Evolutionary conservation across 192 early-diverging fungal genomes (phyloP), one percentile per base, ranked within the genome.

Genomic region (Rhizophagus clarus): DNA sequence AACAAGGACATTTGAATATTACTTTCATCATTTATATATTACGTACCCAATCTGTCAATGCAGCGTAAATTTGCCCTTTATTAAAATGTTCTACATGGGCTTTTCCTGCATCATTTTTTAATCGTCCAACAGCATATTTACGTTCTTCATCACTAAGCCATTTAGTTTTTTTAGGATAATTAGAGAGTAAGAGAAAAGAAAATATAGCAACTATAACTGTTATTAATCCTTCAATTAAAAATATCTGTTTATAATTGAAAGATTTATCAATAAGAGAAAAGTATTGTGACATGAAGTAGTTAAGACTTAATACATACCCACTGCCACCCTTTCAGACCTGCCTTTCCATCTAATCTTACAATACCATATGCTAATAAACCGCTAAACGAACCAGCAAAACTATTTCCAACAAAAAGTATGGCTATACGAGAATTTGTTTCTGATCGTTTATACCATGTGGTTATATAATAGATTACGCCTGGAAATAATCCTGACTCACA

Each of bases 331-430:
- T 51, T 42, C 4, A 90, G 79, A 4, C 86, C 87, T 5, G 49
- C 63, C 40, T 81, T 66, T 61, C 88, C 88, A 17, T 92, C 82
- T 86, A 93, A 89, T 72, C 85, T 82, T 31, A 84, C 77, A 62
- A 93, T 90, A 79, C 87, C 89, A 83, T 90, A 93, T 61, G 90
- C 93, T 61, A 92, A 79, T 1, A 93, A 84, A 66, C 90, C 92
- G 20, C 90, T 90, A 76, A 93, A 88, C 24, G 87, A 88, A 56
- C 88, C 87, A 31, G 90, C 88, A 70, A 91, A 82, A 0, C 85
- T 87, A 15, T 88, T 81, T 12, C 83, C 86, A 64, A 83, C 75
- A 79, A 88, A 90, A 79, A 90, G 91, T 1, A 88, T 32, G 24
- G 87, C 88, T 34, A 89, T 82, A 34, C 90, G 88, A 56, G 85